Base-by-base conservation (phyloP, 1,139 yeast species). In the Hanseniaspora uvarum region DNA sequence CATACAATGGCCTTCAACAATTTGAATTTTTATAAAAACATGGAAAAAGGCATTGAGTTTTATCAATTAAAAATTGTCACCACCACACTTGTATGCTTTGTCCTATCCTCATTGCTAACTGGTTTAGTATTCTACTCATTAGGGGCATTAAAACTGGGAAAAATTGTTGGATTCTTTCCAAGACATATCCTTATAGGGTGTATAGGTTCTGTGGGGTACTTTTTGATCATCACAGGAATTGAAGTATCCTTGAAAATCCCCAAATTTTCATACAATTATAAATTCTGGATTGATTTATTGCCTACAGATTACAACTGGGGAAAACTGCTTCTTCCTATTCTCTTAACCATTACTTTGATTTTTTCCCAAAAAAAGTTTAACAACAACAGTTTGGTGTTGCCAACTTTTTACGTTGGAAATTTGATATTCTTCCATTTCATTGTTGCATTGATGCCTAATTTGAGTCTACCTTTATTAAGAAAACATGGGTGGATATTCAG, bases 171-270 rank as follows among this genome's bases (percentile, higher is more conserved):
- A 0, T 92, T 88, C 66, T 92, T 92, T 72, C 98, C 98, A 0
- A 75, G 97, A 59, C 98, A 92, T 65, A 92, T 92, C 56, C 74
- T 92, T 43, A 94, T 92, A 28, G 98, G 98, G 1, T 92, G 97
- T 67, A 89, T 92, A 62, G 98, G 98, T 46, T 98, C 98, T 62
- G 98, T 92, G 49, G 98, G 98, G 1, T 89, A 86, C 70, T 92
- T 92, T 68, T 73, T 92, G 58, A 72, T 89, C 2, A 83, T 86
- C 1, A 92, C 98, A 0, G 98, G 96, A 2, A 70, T 92, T 34
- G 97, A 89, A 64, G 96, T 92, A 0, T 78, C 88, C 11, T 82
- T 96, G 0, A 74, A 95, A 57, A 69, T 86, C 40, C 92, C 94
- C 8, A 82, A 86, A 5, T 68, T 89, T 49, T 76, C 73, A 53